Conservation (phyloP, 1,284 basidiomycete species). For the Ceratobasidium sp. region DNA sequence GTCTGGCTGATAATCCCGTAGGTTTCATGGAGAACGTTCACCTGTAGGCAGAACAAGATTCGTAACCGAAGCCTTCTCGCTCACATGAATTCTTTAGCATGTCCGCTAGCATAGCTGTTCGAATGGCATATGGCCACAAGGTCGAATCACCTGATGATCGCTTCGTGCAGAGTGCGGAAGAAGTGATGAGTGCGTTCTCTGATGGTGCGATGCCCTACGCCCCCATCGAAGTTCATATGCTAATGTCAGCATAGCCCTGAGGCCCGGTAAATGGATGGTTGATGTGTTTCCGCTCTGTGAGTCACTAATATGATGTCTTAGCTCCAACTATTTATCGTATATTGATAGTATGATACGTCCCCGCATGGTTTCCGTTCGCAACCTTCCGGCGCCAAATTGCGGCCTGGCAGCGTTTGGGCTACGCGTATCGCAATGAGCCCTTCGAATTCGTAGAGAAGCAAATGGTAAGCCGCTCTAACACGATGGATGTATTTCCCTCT, state of each 20-base stretch:
- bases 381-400: conserved; percentile 54
- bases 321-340: not conserved
- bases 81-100: conserved; percentile 1
- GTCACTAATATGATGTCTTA: not conserved
- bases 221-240: not conserved
- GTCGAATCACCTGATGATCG: conserved; percentile 29
- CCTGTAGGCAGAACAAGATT: not conserved
- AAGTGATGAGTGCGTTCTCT: conserved; percentile 12
- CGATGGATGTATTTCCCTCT: too few species aligned
- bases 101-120: conserved; percentile 16
- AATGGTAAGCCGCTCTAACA: conserved; percentile 51
- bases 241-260: conserved; percentile 4
- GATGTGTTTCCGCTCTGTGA: conserved; percentile 13
- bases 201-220: conserved; percentile 5
- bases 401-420: conserved; percentile 51
- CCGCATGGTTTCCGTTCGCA: conserved; percentile 57
- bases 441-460: conserved; percentile 54
- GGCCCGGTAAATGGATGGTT: conserved; percentile 17
- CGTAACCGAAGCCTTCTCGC: not conserved
- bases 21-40: conserved; percentile 21
- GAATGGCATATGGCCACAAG: conserved; percentile 28
- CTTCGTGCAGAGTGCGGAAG: conserved; percentile 27
- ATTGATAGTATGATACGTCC: conserved; percentile 53
- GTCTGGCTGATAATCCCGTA: not conserved
- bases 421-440: conserved; percentile 53